phyloP scores from a whole-genome alignment of 768 basidiomycete genomes.

The Tylopilus vinaceipallidus region DNA sequence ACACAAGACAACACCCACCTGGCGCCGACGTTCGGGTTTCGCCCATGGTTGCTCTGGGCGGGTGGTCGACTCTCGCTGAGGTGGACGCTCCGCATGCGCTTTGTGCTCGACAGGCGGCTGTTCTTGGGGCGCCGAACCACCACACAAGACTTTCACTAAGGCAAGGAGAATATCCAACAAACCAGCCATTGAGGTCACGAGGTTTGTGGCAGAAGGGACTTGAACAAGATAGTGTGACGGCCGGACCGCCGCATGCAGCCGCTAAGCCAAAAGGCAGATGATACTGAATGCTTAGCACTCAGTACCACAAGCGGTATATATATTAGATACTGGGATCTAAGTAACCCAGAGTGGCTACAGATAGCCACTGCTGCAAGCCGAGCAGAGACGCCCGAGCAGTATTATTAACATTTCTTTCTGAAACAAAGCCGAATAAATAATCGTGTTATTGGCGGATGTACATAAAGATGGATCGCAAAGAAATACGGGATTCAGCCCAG shows the following conservation, averaged over 20 bases:
- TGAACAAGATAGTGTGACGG: no score
- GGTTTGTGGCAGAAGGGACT: background rate
- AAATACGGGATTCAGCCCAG: conserved; percentile 20
- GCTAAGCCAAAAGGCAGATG: no score
- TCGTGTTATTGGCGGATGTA: conserved; percentile 8
- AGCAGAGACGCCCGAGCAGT: no score
- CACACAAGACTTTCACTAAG: conserved; percentile 24
- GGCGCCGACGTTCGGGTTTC: conserved; percentile 5
- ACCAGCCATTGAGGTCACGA: conserved; percentile 14
- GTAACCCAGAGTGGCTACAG: no score
- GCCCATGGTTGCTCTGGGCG: background rate
- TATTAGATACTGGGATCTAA: no score
- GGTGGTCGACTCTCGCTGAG: conserved; percentile 1
- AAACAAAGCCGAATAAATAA: background rate
- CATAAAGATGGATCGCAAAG: conserved; percentile 8
- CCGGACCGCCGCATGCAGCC: no score
- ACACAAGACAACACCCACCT: conserved; percentile 14
- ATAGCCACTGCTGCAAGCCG: no score
- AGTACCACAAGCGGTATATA: no score
- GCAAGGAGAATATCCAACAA: conserved; percentile 28
- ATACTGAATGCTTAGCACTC: no score
- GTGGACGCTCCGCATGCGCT: conserved; percentile 12
- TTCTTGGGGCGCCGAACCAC: conserved; percentile 18
- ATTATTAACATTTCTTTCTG: no score
- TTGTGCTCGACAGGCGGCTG: conserved; percentile 5